Evolutionary conservation across 305 asterid species (phyloP).

Genomic region (Vinca major): DNA sequence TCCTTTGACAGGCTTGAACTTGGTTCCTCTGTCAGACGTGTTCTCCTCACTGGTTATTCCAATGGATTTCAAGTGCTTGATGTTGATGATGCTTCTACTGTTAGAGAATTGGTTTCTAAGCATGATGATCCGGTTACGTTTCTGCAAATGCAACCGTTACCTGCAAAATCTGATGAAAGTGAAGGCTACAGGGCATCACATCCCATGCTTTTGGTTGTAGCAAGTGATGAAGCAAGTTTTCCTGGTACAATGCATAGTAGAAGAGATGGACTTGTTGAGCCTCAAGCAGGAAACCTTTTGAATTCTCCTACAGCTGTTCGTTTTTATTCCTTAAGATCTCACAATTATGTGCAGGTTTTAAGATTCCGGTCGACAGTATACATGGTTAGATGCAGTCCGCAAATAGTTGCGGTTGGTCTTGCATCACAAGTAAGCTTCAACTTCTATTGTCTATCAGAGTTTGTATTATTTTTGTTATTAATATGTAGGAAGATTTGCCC

Average conservation of each 20-base stretch:
- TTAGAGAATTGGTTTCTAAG: slow-evolving; percentile 79
- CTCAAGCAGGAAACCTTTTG: slow-evolving; percentile 43
- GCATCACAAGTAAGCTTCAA: slow-evolving; percentile 67
- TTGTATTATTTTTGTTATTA: neutral
- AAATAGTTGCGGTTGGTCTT: slow-evolving; percentile 87
- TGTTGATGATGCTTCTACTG: slow-evolving; percentile 75
- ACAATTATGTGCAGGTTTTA: slow-evolving; percentile 71
- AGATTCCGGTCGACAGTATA: slow-evolving; percentile 76
- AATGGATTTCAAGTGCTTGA: slow-evolving; percentile 95
- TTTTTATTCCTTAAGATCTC: slow-evolving; percentile 65
- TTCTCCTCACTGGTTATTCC: slow-evolving; percentile 76
- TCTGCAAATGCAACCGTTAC: slow-evolving; percentile 75
- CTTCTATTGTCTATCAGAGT: neutral
- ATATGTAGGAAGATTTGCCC: neutral
- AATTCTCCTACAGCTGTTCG: slow-evolving; percentile 55
- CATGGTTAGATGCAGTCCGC: slow-evolving; percentile 90
- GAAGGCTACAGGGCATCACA: slow-evolving; percentile 52
- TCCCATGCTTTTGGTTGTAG: slow-evolving; percentile 78
- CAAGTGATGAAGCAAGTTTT: slow-evolving; percentile 47
- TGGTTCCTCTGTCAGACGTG: slow-evolving; percentile 42
- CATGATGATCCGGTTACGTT: slow-evolving; percentile 95
- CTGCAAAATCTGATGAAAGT: slow-evolving; percentile 46
- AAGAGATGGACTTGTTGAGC: slow-evolving; percentile 40
- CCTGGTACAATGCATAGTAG: slow-evolving; percentile 26
- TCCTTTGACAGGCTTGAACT: slow-evolving; percentile 85